phyloP scores from a whole-genome alignment of 2,329 filamentous ascomycete genomes.

The Fusarium sp. region DNA sequence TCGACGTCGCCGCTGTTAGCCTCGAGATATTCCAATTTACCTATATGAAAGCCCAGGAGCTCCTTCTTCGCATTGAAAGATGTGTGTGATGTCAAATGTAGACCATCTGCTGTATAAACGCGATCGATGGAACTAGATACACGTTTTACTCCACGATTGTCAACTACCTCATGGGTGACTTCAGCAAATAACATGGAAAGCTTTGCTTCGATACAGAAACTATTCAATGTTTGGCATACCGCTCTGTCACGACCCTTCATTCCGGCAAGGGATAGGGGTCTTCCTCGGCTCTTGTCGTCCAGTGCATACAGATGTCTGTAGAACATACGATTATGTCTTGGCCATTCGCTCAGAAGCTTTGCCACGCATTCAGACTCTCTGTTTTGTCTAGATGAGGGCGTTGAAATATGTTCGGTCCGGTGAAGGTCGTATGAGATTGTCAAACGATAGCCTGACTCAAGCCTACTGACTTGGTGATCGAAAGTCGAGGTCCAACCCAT shows the following conservation, averaged over 20 bases:
- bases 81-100: neutral
- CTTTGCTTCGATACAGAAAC: slow-evolving; percentile 3
- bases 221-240: slow-evolving; percentile 7
- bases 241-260: neutral
- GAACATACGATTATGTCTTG: too few relatives aligned
- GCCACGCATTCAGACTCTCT: too few relatives aligned
- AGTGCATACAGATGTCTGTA: too few relatives aligned
- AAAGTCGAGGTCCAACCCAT: too few relatives aligned
- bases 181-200: slow-evolving; percentile 25
- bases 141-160: neutral
- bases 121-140: slow-evolving; percentile 6
- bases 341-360: too few relatives aligned
- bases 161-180: slow-evolving; percentile 6
- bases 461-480: too few relatives aligned
- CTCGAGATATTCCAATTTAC: neutral
- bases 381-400: too few relatives aligned
- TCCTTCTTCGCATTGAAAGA: slow-evolving; percentile 9
- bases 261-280: neutral
- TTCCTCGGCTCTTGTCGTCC: too few relatives aligned
- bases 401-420: too few relatives aligned
- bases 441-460: too few relatives aligned
- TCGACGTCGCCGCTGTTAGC: slow-evolving; percentile 12
- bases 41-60: slow-evolving; percentile 11
- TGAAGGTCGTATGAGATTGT: too few relatives aligned
- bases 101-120: slow-evolving; percentile 8